Evolutionary conservation across 208 protist genomes (phyloP), one percentile per base, ranked within the genome.

Genomic region (Leptomonas pyrrhocoris): DNA sequence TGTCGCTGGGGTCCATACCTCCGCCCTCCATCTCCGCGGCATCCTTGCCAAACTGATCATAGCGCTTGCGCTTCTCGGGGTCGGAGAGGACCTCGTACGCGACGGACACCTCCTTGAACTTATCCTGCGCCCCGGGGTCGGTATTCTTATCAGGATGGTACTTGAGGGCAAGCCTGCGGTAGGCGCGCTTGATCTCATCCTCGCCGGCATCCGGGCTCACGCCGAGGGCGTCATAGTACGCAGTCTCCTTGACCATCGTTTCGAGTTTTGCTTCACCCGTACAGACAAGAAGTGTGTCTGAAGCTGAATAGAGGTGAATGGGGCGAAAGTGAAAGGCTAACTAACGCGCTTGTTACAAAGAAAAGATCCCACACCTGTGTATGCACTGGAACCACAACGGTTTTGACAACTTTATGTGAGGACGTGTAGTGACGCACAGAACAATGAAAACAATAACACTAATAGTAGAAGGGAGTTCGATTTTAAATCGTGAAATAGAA

Each of bases 71-170:
- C 86, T 99, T 99, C 69, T 99, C 87, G 16, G 81, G 40, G 68
- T 99, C 97, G 34, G 83, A 94, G 19, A 99, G 90, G 31, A 98
- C 90, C 54, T 99, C 98, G 77, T 99, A 99, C 12, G 99, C 99
- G 28, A 97, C 83, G 31, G 90, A 97, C 58, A 99, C 97, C 81
- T 94, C 88, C 68, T 98, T 98, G 73, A 98, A 98, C 82, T 96
- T 98, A 42, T 98, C 88, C 77, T 93, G 84, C 21, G 89, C 89
- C 45, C 80, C 77, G 19, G 83, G 79, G 16, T 97, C 95, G 54
- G 86, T 93, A 68, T 97, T 95, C 83, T 97, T 97, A 59, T 98
- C 95, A 50, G 95, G 95, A 66, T 98, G 95, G 80, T 96, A 98
- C 81, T 98, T 96, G n/a, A 97, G 83, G 12, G 94, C 94, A 18